These are phyloP conservation scores for Nakaseomyces nivariensis DNA, from an alignment of 1,139 yeast species.

Conservation along the genomic window DNA sequence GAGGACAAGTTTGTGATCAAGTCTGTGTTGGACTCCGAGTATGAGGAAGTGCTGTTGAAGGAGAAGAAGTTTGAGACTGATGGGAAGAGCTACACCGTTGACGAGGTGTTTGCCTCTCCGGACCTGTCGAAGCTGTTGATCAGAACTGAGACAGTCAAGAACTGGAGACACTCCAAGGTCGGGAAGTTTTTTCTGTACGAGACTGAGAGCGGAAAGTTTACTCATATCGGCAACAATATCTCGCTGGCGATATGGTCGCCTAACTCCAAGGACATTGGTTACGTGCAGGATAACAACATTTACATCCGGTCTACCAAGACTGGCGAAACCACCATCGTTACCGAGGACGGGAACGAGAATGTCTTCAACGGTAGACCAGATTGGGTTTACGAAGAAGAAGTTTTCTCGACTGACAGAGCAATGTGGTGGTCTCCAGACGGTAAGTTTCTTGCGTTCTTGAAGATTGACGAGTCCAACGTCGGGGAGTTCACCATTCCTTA, in stretches of 20 bases:
- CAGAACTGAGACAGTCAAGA: constrained; percentile 45
- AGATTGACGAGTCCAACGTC: constrained; percentile 68
- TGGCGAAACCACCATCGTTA: constrained; percentile 12
- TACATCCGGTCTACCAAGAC: constrained; percentile 39
- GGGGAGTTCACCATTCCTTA: constrained; percentile 63
- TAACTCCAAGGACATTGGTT: constrained; percentile 55
- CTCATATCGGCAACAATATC: constrained; percentile 26
- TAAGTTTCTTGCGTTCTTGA: constrained; percentile 50
- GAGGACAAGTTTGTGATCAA: constrained; percentile 27
- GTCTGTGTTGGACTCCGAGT: constrained; percentile 36
- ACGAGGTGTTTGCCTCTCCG: constrained; percentile 52
- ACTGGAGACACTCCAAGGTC: constrained; percentile 78
- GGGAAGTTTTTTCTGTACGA: constrained; percentile 62
- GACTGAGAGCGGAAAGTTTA: constrained; percentile 17
- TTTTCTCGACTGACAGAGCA: constrained; percentile 54
- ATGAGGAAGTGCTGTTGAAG: constrained; percentile 39
- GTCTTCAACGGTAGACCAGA: constrained; percentile 92
- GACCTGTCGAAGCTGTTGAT: constrained; percentile 48
- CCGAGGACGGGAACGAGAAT: constrained; percentile 53
- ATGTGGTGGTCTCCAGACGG: constrained; percentile 89
- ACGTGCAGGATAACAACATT: constrained; percentile 59
- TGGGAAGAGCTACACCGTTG: constrained; percentile 38
- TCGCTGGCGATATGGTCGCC: constrained; percentile 74
- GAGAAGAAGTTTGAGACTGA: constrained; percentile 38
- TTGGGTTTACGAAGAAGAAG: constrained; percentile 97